A percentile compares a stretch with the other conserved stretches of the same genome.
Conservation (phyloP, 805 yeast species). For the Candida sanyiensis region DNA sequence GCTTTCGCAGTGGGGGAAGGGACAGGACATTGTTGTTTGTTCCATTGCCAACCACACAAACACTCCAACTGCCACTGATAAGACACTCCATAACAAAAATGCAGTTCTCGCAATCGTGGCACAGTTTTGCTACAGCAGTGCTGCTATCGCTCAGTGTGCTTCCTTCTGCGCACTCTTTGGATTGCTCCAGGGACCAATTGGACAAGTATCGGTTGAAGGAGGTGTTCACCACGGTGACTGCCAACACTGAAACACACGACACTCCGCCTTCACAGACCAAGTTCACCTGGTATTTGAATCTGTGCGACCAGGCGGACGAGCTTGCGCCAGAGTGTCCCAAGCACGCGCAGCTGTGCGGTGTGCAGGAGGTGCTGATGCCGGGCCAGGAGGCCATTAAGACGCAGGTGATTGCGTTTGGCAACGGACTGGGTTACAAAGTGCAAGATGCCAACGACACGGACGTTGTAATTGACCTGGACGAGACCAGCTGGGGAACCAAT, state of each 20-base stretch:
- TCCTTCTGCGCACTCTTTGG: constrained; percentile 10
- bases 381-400: constrained; percentile 43
- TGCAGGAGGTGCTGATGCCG: constrained; percentile 50
- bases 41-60: too few species aligned
- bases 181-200: constrained; percentile 19
- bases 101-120: constrained; percentile 1
- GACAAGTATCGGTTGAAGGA: constrained; percentile 19
- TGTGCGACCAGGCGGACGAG: constrained; percentile 47
- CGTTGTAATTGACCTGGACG: constrained; percentile 38
- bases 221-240: constrained; percentile 43
- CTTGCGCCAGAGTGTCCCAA: constrained; percentile 50
- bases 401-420: constrained; percentile 56
- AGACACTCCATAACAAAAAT: background rate
- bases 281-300: constrained; percentile 62
- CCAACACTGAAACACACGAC: constrained; percentile 33
- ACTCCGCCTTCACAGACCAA: constrained; percentile 79
- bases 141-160: background rate
- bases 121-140: background rate
- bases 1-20: too few species aligned
- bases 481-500: constrained; percentile 67
- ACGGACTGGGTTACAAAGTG: constrained; percentile 33
- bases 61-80: too few species aligned
- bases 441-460: constrained; percentile 25
- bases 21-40: too few species aligned
- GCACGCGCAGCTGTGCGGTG: constrained; percentile 75